These are phyloP conservation scores for Hymenoscyphus albidus DNA, from an alignment of 2,329 filamentous ascomycete genomes.

Conservation along the genomic window DNA sequence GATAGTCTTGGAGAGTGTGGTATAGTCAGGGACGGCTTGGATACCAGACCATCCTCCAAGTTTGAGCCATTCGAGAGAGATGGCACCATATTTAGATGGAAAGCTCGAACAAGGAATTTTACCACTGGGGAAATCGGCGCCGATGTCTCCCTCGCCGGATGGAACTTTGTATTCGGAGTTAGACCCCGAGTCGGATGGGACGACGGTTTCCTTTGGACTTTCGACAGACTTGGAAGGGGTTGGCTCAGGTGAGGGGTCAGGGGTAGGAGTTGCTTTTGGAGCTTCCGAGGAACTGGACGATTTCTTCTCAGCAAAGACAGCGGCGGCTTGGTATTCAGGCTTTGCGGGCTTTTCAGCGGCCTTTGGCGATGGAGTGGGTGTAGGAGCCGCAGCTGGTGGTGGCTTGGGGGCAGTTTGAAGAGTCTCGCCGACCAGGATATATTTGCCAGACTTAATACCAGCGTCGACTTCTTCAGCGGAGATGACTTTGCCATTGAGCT, in stretches of 20 bases:
- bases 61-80: constrained; percentile 64
- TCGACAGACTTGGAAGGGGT: constrained; percentile 34
- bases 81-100: constrained; percentile 75
- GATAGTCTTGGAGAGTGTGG: constrained; percentile 60
- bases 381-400: constrained; percentile 29
- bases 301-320: constrained; percentile 20
- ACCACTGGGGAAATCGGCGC: constrained; percentile 71
- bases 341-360: too few relatives aligned
- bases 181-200: constrained; percentile 36
- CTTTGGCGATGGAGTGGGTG: constrained; percentile 30
- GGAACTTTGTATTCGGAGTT: constrained; percentile 15
- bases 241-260: constrained; percentile 26
- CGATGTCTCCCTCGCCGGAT: constrained; percentile 50
- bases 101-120: constrained; percentile 67
- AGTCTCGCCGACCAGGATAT: constrained; percentile 58
- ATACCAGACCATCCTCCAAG: constrained; percentile 77
- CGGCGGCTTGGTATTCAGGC: background rate
- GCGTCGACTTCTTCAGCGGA: constrained; percentile 61
- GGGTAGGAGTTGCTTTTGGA: constrained; percentile 16
- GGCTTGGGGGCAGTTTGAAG: constrained; percentile 46
- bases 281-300: constrained; percentile 20
- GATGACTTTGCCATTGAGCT: constrained; percentile 61
- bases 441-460: constrained; percentile 69
- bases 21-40: constrained; percentile 57
- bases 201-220: constrained; percentile 34